A percentile compares a stretch with the other conserved stretches of the same genome.
Evolutionary conservation across 257 asterid genomes (phyloP).

Genomic region (Striga asiatica): DNA sequence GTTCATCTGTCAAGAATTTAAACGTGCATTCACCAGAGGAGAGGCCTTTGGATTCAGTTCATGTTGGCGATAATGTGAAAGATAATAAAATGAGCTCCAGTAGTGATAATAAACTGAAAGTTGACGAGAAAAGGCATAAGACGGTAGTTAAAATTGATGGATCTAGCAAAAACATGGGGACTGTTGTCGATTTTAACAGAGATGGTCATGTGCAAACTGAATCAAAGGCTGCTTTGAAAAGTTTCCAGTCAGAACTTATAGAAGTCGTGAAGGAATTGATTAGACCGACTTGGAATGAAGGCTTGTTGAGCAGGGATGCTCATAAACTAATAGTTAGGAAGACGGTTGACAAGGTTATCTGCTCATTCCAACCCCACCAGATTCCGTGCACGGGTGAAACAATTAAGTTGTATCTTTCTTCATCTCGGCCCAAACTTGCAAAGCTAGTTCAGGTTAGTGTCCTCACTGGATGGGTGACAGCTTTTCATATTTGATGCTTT

Average conservation of each 20-base stretch:
- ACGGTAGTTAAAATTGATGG: constrained; percentile 28
- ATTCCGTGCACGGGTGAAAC: constrained; percentile 62
- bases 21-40: constrained; percentile 30
- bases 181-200: constrained; percentile 22
- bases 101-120: constrained; percentile 24
- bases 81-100: constrained; percentile 23
- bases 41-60: constrained; percentile 25
- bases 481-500: constrained; percentile 4
- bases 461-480: constrained; percentile 11
- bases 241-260: constrained; percentile 56
- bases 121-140: constrained; percentile 22
- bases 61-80: constrained; percentile 21
- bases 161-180: constrained; percentile 25
- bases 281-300: constrained; percentile 72
- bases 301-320: constrained; percentile 71
- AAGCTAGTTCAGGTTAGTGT: constrained; percentile 82
- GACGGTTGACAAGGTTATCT: constrained; percentile 57
- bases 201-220: constrained; percentile 28
- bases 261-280: constrained; percentile 70
- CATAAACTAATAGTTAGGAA: constrained; percentile 70
- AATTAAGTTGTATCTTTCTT: constrained; percentile 38
- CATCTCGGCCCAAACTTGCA: constrained; percentile 49
- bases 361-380: constrained; percentile 48
- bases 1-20: constrained; percentile 31
- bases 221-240: constrained; percentile 36